Evolutionary conservation across 768 basidiomycete genomes (phyloP).

Genomic region (Boletus insuetus): DNA sequence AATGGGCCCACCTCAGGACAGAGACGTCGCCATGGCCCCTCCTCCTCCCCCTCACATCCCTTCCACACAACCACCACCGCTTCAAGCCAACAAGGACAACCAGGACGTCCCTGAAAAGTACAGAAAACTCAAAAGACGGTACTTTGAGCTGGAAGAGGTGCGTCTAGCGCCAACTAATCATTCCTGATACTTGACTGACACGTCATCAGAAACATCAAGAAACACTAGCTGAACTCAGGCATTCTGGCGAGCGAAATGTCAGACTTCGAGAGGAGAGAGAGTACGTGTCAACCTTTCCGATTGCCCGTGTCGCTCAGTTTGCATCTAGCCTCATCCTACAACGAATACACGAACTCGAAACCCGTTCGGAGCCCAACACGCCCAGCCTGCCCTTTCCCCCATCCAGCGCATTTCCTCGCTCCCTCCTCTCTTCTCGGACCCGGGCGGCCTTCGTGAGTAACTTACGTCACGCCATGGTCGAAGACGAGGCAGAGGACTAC

Average conservation of each 20-base stretch:
- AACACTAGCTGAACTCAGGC: conserved; percentile 50
- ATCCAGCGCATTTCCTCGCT: conserved; percentile 49
- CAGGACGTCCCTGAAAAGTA: conserved; percentile 62
- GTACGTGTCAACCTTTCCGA: conserved; percentile 38
- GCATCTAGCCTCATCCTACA: conserved; percentile 48
- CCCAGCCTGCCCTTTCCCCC: conserved; percentile 36
- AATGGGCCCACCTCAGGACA: conserved; percentile 44
- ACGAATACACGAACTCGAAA: conserved; percentile 61
- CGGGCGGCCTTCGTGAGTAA: conserved; percentile 46
- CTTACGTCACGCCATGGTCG: conserved; percentile 46
- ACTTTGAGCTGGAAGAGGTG: conserved; percentile 70
- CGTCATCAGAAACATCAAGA: conserved; percentile 56
- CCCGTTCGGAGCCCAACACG: conserved; percentile 33
- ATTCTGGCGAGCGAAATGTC: conserved; percentile 61
- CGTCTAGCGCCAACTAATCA: conserved; percentile 20
- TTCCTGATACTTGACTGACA: neutral
- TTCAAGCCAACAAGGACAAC: conserved; percentile 35
- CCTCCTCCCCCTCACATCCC: conserved; percentile 38
- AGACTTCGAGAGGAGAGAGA: conserved; percentile 60
- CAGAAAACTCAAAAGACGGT: conserved; percentile 60
- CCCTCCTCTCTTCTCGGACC: conserved; percentile 41
- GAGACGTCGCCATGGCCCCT: conserved; percentile 52
- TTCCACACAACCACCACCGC: conserved; percentile 24
- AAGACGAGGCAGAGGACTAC: conserved; percentile 44
- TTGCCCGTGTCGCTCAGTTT: conserved; percentile 2